These are phyloP conservation scores for Cajanus cajan DNA, from an alignment of 306 rosid genomes.

Conservation along the genomic window DNA sequence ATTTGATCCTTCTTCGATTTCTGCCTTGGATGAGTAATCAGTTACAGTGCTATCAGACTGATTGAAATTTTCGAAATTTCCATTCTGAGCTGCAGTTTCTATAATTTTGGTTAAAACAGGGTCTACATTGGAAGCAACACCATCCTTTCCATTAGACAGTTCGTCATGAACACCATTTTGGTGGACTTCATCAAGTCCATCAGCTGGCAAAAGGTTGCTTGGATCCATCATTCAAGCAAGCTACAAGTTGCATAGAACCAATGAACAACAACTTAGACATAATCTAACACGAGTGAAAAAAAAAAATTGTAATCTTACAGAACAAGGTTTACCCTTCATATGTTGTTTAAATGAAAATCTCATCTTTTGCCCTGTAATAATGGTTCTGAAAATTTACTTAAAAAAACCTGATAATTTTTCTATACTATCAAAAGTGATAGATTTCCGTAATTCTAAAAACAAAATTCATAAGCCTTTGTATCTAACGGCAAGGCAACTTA, in stretches of 20 bases:
- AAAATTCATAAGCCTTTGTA: neutral
- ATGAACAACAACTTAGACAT: neutral
- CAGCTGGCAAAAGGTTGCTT: slow-evolving; percentile 37
- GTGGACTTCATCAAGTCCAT: slow-evolving; percentile 50
- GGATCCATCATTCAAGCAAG: slow-evolving; percentile 65
- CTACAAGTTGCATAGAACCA: slow-evolving; percentile 41
- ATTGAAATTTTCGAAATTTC: slow-evolving; percentile 37
- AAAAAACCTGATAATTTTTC: neutral
- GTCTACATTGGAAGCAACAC: slow-evolving; percentile 39
- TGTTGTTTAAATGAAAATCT: neutral
- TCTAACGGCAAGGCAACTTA: neutral
- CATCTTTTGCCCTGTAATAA: neutral
- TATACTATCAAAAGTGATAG: neutral
- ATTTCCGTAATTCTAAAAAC: slow-evolving; percentile 1
- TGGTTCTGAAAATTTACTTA: neutral
- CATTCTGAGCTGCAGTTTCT: slow-evolving; percentile 45
- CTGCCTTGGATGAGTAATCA: slow-evolving; percentile 40
- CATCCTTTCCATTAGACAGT: slow-evolving; percentile 35
- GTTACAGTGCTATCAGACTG: slow-evolving; percentile 42
- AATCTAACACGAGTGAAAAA: neutral
- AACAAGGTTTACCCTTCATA: slow-evolving; percentile 6
- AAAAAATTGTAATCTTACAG: neutral
- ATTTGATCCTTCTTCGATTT: slow-evolving; percentile 48
- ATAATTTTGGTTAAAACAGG: slow-evolving; percentile 15
- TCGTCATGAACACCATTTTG: slow-evolving; percentile 61